phyloP scores from a whole-genome alignment of 1,139 yeast genomes.

The Lodderomyces orthopsilosis region DNA sequence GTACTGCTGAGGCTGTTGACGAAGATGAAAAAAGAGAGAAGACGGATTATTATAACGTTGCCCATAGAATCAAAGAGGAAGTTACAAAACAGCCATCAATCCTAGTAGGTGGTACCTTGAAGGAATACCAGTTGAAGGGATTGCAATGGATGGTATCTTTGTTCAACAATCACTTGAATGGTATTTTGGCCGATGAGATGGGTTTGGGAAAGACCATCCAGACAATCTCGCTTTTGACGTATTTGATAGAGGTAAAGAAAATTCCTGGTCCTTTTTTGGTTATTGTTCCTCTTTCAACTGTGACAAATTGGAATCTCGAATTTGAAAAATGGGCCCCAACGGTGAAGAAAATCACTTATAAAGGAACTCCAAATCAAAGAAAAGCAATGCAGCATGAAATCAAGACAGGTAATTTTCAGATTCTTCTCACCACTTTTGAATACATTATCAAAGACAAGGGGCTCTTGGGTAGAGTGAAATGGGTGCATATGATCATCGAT shows the following conservation, averaged over 20 bases:
- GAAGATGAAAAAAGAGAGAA: constrained; percentile 55
- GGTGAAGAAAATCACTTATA: constrained; percentile 64
- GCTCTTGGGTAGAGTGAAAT: constrained; percentile 60
- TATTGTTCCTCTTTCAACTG: constrained; percentile 79
- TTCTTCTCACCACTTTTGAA: constrained; percentile 75
- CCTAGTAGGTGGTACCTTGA: constrained; percentile 81
- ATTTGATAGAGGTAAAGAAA: constrained; percentile 77
- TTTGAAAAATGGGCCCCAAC: constrained; percentile 87
- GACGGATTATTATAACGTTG: constrained; percentile 76
- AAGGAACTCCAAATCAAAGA: constrained; percentile 73
- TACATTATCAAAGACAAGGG: constrained; percentile 75
- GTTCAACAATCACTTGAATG: constrained; percentile 88
- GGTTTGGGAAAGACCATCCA: constrained; percentile 96
- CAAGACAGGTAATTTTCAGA: constrained; percentile 67
- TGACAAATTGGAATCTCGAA: constrained; percentile 82
- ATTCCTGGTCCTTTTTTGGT: constrained; percentile 72
- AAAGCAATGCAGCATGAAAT: constrained; percentile 61
- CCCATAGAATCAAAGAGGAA: constrained; percentile 69
- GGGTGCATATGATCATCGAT: constrained; percentile 87
- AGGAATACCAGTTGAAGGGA: constrained; percentile 92
- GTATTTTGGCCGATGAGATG: constrained; percentile 97
- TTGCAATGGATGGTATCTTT: constrained; percentile 98
- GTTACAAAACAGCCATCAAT: constrained; percentile 63
- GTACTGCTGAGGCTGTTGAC: constrained; percentile 15
- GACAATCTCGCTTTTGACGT: constrained; percentile 86